Evolutionary conservation across 345 rosid species (phyloP).

Genomic region (Lepidium aucheri): DNA sequence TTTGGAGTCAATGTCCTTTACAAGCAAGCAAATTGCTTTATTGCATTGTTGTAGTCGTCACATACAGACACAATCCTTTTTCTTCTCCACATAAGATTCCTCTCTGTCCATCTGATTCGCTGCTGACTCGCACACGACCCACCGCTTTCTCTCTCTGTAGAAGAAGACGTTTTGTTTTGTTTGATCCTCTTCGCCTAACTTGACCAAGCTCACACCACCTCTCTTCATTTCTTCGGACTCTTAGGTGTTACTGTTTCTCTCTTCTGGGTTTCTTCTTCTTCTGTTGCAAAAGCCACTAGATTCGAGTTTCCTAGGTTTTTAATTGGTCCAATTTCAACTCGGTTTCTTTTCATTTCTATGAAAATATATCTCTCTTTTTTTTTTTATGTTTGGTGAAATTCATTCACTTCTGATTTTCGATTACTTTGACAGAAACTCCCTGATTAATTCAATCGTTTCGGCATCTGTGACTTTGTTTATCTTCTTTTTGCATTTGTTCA

Average conservation of each 20-base stretch:
- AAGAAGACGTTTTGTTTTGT: neutral
- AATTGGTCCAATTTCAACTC: neutral
- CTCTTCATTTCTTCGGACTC: neutral
- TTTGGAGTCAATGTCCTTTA: neutral
- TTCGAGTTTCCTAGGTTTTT: neutral
- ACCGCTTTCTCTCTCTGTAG: constrained; percentile 3
- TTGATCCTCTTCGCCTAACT: constrained; percentile 9
- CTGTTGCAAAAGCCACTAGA: neutral
- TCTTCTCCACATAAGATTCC: constrained; percentile 24
- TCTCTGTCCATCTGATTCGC: constrained; percentile 25
- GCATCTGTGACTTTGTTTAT: neutral
- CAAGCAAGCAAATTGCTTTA: constrained; percentile 24
- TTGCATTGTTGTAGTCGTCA: constrained; percentile 12
- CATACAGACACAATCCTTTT: neutral
- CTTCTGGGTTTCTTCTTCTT: neutral
- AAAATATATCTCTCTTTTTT: constrained; percentile 12
- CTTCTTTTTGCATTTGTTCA: neutral
- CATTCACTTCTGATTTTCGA: neutral
- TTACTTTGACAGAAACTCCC: neutral
- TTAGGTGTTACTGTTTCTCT: constrained; percentile 9
- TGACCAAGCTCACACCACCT: neutral
- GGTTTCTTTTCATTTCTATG: neutral
- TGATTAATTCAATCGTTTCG: neutral
- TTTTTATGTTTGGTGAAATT: neutral
- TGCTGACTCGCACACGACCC: constrained; percentile 21